Base-by-base conservation (phyloP, 352 stramenopile genomes). In the Globisporangium camurandrum region DNA sequence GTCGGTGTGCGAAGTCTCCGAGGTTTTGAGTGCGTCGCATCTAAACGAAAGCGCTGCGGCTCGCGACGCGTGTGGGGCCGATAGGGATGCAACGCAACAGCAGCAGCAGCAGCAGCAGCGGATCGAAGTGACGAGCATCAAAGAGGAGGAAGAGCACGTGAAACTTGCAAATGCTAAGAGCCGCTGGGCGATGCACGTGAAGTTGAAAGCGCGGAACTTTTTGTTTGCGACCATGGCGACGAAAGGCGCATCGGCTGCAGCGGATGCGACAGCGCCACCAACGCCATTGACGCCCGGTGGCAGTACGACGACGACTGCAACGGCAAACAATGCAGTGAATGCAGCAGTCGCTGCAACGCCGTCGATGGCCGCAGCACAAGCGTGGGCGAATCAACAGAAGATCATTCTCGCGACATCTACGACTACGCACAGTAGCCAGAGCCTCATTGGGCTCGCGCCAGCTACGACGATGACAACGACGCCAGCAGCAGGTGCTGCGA, bases 151-250 rank as follows among this genome's bases (percentile, higher is more conserved):
- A 39, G 71, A 94, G 49, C 71, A 83, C 36, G 57, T 87, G 27
- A 94, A 92, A 58, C 69, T 86, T 27, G 78, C 88, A 56, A 85
- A 88, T 16, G 83, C 83, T 27, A 84, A 88, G 42, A 89, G 74
- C 9, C 74, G 83, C 17, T 94, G 83, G 83, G 70, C 83, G 16
- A 80, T 92, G 42, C 83, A 94, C 49, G 81, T 94, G 4, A 91
- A 91, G 59, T 62, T 94, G 19, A 89, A 89, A 30, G 80, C 83
- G 20, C 53, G 70, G 7, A 89, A 77, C 49, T 94, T 94, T 40
- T 44, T 94, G 0, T 84, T 85, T 41, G 69, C 65, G 11, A 83
- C 71, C 3, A 71, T 81, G 24, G 57, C 65, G 17, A 66, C 59
- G 27, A 67, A 67, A 36, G 68, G 48, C 12, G 40, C 40, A 2